Percentiles rank a stretch among this genome's conserved stretches.
Conservation (phyloP, 2,329 filamentous ascomycete species). For the Elsinoe perseae region DNA sequence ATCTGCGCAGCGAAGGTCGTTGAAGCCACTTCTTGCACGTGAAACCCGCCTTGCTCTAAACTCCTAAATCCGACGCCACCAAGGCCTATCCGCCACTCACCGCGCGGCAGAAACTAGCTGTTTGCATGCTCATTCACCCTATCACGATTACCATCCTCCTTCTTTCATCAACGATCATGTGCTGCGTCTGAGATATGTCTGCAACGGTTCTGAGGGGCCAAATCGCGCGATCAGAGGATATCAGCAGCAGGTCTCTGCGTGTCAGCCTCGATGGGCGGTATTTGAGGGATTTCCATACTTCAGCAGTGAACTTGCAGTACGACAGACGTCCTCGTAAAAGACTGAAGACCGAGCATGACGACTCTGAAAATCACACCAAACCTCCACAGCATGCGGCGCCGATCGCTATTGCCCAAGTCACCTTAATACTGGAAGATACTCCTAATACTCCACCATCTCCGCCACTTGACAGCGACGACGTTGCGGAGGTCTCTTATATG, state of each 20-base stretch:
- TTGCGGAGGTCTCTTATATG: neutral
- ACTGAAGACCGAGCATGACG: neutral
- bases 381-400: neutral
- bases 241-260: neutral
- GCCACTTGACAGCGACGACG: neutral
- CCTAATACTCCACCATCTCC: neutral
- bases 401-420: slow-evolving; percentile 1
- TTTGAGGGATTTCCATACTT: neutral
- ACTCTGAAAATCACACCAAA: neutral
- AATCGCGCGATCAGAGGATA: neutral
- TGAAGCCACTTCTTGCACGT: too few relatives aligned
- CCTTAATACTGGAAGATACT: neutral
- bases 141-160: neutral
- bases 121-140: neutral
- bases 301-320: neutral
- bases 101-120: neutral
- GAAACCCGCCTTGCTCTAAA: too few relatives aligned
- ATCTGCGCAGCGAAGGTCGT: too few relatives aligned
- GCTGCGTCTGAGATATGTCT: neutral
- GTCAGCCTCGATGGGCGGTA: neutral
- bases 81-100: neutral
- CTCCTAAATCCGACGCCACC: neutral
- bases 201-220: neutral
- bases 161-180: neutral
- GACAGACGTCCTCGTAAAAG: neutral